Evolutionary conservation across 1,139 yeast species (phyloP).

Genomic region (Candida neerlandica): DNA sequence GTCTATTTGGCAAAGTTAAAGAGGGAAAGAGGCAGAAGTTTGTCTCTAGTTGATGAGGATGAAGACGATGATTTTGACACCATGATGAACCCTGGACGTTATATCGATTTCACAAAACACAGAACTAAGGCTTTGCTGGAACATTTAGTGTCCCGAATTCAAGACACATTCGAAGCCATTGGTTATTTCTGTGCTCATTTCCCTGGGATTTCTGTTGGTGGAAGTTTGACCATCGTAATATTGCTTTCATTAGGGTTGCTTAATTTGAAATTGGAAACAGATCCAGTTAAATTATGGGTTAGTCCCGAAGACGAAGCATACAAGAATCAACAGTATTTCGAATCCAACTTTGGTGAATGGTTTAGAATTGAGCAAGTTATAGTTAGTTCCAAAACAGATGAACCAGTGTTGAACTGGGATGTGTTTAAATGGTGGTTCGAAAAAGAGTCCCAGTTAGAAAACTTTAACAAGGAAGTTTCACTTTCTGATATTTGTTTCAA

Average conservation of each 20-base stretch:
- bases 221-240: slow-evolving; percentile 45
- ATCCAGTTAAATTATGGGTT: slow-evolving; percentile 89
- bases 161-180: slow-evolving; percentile 38
- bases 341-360: slow-evolving; percentile 86
- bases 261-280: slow-evolving; percentile 63
- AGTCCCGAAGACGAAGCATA: slow-evolving; percentile 76
- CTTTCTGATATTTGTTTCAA: slow-evolving; percentile 80
- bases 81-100: slow-evolving; percentile 20
- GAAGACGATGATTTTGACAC: slow-evolving; percentile 22
- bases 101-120: slow-evolving; percentile 16
- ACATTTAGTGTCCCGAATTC: slow-evolving; percentile 21
- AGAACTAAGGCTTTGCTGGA: slow-evolving; percentile 15
- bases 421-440: slow-evolving; percentile 86
- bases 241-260: slow-evolving; percentile 56
- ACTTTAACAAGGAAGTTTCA: slow-evolving; percentile 23
- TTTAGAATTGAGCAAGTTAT: slow-evolving; percentile 86
- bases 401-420: slow-evolving; percentile 64
- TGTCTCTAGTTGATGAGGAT: slow-evolving; percentile 11
- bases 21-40: slow-evolving; percentile 8
- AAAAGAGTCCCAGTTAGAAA: slow-evolving; percentile 58
- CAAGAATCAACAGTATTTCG: slow-evolving; percentile 69
- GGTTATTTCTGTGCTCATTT: slow-evolving; percentile 60
- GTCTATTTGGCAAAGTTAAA: slow-evolving; percentile 29
- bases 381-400: slow-evolving; percentile 66
- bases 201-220: slow-evolving; percentile 57